These are phyloP conservation scores for Microbotryum saponariae DNA, from an alignment of 1,284 basidiomycete genomes.

Conservation along the genomic window DNA sequence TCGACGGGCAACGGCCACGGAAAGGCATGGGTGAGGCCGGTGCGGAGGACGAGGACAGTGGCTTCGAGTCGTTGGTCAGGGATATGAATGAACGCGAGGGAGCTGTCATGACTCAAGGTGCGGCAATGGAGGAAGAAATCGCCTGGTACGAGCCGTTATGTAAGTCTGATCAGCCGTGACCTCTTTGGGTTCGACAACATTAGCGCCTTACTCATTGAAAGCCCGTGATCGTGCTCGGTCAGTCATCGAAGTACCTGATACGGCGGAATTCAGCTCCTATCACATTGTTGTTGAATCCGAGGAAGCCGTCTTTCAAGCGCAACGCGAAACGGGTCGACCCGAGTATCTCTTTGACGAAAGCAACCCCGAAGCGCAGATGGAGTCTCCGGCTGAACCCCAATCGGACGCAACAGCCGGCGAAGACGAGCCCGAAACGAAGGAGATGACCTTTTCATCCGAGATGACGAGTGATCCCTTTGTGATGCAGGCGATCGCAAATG, in stretches of 20 bases:
- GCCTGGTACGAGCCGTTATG: slow-evolving; percentile 22
- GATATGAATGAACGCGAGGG: slow-evolving; percentile 25
- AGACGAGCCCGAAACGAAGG: slow-evolving; percentile 2
- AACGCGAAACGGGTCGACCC: slow-evolving; percentile 12
- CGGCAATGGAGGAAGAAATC: slow-evolving; percentile 21
- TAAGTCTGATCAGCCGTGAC: not conserved
- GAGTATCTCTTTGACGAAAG: not conserved
- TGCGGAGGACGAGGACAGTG: slow-evolving; percentile 3
- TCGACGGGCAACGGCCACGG: not conserved
- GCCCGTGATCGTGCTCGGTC: not conserved
- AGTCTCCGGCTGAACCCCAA: slow-evolving; percentile 1
- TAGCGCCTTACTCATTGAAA: too few species aligned
- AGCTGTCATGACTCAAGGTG: slow-evolving; percentile 5
- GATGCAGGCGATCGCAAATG: not conserved
- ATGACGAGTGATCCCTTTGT: slow-evolving; percentile 5
- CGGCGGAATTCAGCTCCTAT: slow-evolving; percentile 8
- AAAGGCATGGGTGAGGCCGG: not conserved
- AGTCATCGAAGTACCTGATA: slow-evolving; percentile 15
- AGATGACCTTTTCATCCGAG: slow-evolving; percentile 5
- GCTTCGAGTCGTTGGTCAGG: not conserved
- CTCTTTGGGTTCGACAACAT: not conserved
- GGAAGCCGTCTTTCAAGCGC: slow-evolving; percentile 3
- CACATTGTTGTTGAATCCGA: slow-evolving; percentile 6
- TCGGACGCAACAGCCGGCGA: not conserved
- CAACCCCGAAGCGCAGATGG: slow-evolving; percentile 1